Base-by-base conservation (phyloP, 2,329 filamentous ascomycete genomes). In the Dactylellina haptotyla region DNA sequence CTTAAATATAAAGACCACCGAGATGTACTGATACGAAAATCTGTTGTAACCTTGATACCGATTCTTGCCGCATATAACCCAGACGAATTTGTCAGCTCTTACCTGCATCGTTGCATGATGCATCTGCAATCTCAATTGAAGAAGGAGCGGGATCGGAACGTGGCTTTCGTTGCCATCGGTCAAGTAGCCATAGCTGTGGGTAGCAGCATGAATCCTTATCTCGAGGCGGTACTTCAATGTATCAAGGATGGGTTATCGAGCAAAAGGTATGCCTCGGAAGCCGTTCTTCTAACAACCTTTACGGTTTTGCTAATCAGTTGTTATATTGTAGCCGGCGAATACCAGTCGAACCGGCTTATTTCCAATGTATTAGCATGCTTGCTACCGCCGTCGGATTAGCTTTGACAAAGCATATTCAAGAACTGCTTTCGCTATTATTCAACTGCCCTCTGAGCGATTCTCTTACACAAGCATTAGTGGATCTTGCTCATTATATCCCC, bases 401-500 rank as follows among this genome's bases (percentile, higher is more conserved):
- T 0, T 84, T 99, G 59, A 98, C 92, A 85, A 99, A 98, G 82
- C 97, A 98, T 80, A 97, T 99, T 88, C 93, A 97, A 80, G 91
- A 93, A 10, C 84, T 99, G 26, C 86, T 99, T 8, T 94, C 97
- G 77, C 93, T 96, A 9, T 97, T 99, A 70, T 99, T 99, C 81
- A 93, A 92, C 14, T 99, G 95, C 80, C 95, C 96, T 53, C 85
- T 99, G 58, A 97, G 93, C 37, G 91, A 94, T 65, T 95, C 96
- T 76, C 86, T 99, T 23, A 97, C 94, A 0, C 93, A 98, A 80
- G 96, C 96, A 1, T 84, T 99, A 61, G 93, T 98, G 20, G 96
- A 99, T 79, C 97, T 99, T 91, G 95, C 95, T 26, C 96, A 98
- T 79, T 98, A 99, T 80, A 97, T 99, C 50, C 95, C 94, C 0